Evolutionary conservation across 768 basidiomycete species (phyloP), one percentile per base, ranked within the genome.

Genomic region (Bullera alba): DNA sequence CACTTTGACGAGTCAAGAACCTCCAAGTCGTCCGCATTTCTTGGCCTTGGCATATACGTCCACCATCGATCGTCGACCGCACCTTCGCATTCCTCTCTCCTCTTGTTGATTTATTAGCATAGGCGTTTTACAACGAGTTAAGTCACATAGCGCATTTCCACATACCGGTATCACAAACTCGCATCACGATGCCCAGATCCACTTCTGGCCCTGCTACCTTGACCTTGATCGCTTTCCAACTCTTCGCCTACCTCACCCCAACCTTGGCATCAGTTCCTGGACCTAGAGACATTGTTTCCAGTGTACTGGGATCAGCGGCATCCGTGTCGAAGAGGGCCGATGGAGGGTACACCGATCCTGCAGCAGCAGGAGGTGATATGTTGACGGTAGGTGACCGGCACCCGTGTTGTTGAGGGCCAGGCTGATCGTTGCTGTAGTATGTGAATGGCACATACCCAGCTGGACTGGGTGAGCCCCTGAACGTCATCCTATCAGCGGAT

Each of bases 391-490:
- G 85, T 51, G 2, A 26, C n/a, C 36, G 35, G 23, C 10, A 26
- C 41, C 19, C 14, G 3, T 46, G 17, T 43, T 44, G 38, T 49
- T 48, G 27, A 19, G 10, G 7, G 15, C 17, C 14, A 25, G 16
- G n/a, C 28, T 19, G 10, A 6, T 17, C 47, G 19, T 4, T 7
- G 16, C 28, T 4, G 4, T 35, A 63, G 61, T 55, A 60, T 27
- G 58, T 60, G 16, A 59, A 63, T 42, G 61, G 58, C 28, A 87
- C 86, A 6, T 82, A 75, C 61, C 85, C 86, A 2, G 65, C 75
- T 38, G 87, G 85, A 5, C 81, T 85, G 42, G 87, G 87, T 29
- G 91, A 93, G 74, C 90, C 90, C 4, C 71, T 93, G 37, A 95
- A 95, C 61, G 76, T 78, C 47, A 86, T 95, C 61, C 74, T 95